Conservation (phyloP, 495 filamentous ascomycete genomes). For the Aspergillus wentii region DNA sequence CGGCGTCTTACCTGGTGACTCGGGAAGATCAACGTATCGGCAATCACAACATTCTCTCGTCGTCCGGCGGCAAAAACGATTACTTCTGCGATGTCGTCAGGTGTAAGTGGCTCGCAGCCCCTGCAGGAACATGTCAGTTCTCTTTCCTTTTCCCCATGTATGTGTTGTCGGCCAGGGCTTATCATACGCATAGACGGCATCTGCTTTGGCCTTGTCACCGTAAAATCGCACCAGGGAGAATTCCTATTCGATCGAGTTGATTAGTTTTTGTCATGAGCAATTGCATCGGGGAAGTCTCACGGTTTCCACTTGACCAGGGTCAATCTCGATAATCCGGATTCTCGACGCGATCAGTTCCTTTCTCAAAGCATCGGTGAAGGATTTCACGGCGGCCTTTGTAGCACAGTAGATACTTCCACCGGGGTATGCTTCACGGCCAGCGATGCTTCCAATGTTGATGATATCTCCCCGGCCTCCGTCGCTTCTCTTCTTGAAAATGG, state of each 20-base stretch:
- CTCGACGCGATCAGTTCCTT: slow-evolving; percentile 84
- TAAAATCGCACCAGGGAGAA: slow-evolving; percentile 92
- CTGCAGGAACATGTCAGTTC: slow-evolving; percentile 32
- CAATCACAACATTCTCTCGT: slow-evolving; percentile 91
- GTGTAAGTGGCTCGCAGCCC: slow-evolving; percentile 84
- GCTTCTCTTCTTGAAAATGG: slow-evolving; percentile 73
- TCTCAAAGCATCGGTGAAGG: slow-evolving; percentile 83
- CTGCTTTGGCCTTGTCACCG: slow-evolving; percentile 91
- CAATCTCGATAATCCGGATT: slow-evolving; percentile 86
- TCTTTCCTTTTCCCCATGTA: slow-evolving; percentile 2
- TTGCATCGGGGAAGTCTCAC: slow-evolving; percentile 36
- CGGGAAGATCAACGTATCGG: slow-evolving; percentile 87
- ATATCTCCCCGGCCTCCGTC: slow-evolving; percentile 86
- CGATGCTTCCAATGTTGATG: slow-evolving; percentile 95
- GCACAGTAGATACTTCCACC: slow-evolving; percentile 96
- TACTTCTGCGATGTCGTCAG: slow-evolving; percentile 92
- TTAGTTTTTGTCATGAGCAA: slow-evolving; percentile 5
- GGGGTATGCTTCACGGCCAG: slow-evolving; percentile 83
- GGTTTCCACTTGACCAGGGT: slow-evolving; percentile 96
- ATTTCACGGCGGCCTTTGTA: slow-evolving; percentile 87
- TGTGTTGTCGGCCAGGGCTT: background rate
- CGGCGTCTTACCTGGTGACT: slow-evolving; percentile 71
- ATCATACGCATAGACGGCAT: slow-evolving; percentile 87
- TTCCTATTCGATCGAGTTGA: slow-evolving; percentile 49
- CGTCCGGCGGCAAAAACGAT: slow-evolving; percentile 86